Evolutionary conservation across 1,139 yeast genomes (phyloP).

Genomic region (Yamadazyma triangularis): DNA sequence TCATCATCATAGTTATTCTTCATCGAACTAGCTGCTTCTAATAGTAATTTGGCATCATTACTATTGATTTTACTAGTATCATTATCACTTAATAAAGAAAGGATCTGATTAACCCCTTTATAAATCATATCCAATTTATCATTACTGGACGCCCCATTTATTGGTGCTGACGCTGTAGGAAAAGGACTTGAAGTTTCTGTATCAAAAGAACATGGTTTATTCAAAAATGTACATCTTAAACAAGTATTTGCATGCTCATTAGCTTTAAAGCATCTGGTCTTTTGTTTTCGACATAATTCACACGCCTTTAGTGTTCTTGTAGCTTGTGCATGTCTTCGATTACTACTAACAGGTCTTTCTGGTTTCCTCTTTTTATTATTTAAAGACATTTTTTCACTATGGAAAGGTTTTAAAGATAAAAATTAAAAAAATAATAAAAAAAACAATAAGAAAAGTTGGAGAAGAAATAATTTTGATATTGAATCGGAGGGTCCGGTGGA

Average conservation of each 20-base stretch:
- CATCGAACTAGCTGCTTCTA: conserved; percentile 26
- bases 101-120: conserved; percentile 28
- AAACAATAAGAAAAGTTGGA: too few species aligned
- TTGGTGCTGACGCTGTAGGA: conserved; percentile 1
- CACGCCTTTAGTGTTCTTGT: conserved; percentile 57
- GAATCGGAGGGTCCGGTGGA: not conserved
- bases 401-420: too few species aligned
- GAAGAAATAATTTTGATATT: too few species aligned
- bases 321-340: conserved; percentile 25
- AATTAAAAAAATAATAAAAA: too few species aligned
- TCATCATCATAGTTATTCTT: conserved; percentile 9
- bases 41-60: conserved; percentile 21
- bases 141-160: conserved; percentile 3
- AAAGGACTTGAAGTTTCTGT: not conserved
- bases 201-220: conserved; percentile 46
- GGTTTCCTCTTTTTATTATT: not conserved
- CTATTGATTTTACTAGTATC: conserved; percentile 6
- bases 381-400: too few species aligned
- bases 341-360: conserved; percentile 2
- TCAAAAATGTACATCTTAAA: conserved; percentile 51
- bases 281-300: conserved; percentile 53
- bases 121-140: conserved; percentile 25
- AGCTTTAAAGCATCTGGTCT: conserved; percentile 58
- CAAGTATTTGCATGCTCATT: conserved; percentile 44
- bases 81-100: not conserved